phyloP scores from a whole-genome alignment of 345 rosid species.

The Arabis hirsuta region DNA sequence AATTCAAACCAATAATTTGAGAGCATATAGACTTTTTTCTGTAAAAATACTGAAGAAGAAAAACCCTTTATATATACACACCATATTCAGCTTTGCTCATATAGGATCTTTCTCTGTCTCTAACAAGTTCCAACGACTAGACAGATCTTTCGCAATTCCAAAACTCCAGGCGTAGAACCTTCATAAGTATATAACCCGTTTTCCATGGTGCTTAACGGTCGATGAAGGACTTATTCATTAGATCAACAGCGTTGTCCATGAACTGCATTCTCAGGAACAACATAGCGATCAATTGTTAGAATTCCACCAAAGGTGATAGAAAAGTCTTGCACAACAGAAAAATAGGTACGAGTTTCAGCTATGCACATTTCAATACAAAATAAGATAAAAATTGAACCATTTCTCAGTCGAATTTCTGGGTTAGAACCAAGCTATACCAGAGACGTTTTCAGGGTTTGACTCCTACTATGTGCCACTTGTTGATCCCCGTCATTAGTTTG shows the following conservation, averaged over 20 bases:
- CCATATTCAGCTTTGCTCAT: conserved; percentile 25
- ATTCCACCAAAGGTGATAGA: not conserved
- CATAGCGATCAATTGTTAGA: conserved; percentile 7
- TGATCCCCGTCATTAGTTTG: too few species aligned
- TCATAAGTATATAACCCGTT: not conserved
- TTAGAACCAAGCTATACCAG: too few species aligned
- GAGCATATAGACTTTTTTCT: conserved; percentile 12
- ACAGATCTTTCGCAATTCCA: conserved; percentile 31
- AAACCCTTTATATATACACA: conserved; percentile 22
- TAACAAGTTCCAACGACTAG: conserved; percentile 23
- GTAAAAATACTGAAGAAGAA: not conserved
- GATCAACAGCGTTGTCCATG: conserved; percentile 82
- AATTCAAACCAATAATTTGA: conserved; percentile 23
- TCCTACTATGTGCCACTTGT: too few species aligned
- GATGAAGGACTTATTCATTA: conserved; percentile 87
- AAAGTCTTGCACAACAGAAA: too few species aligned
- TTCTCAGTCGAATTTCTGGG: not conserved
- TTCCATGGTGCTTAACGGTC: conserved; percentile 55
- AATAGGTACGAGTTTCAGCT: not conserved
- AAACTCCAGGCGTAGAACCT: conserved; percentile 29
- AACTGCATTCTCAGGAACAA: conserved; percentile 59
- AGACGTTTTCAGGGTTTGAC: too few species aligned
- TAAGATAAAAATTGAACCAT: not conserved
- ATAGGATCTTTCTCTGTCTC: conserved; percentile 30
- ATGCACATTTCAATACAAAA: not conserved